These are phyloP conservation scores for Candida peoriensis DNA, from an alignment of 805 yeast species.

Conservation along the genomic window DNA sequence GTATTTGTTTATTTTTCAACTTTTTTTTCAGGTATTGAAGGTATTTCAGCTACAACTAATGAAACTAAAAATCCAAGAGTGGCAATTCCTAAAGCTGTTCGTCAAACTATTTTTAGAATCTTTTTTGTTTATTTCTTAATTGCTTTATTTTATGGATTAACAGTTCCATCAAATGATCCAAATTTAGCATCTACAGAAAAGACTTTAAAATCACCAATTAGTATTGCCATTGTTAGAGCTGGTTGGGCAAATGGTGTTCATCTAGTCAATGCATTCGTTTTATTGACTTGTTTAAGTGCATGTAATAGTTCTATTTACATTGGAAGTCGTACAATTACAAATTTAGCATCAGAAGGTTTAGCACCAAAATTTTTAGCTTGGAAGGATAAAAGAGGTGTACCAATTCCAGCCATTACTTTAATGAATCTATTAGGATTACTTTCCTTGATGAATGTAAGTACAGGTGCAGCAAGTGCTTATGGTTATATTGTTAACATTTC, in stretches of 20 bases:
- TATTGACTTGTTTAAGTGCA: conserved; percentile 63
- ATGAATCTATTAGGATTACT: conserved; percentile 59
- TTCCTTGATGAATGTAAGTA: conserved; percentile 53
- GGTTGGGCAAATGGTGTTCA: conserved; percentile 64
- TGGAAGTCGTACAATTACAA: conserved; percentile 63
- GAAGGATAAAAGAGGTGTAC: conserved; percentile 57
- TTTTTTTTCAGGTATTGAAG: conserved; percentile 75
- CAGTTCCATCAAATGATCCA: conserved; percentile 63
- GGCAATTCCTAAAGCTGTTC: conserved; percentile 67
- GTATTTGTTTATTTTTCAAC: conserved; percentile 68
- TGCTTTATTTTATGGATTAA: conserved; percentile 60
- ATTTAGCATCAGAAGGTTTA: conserved; percentile 54
- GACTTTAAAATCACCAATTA: conserved; percentile 61
- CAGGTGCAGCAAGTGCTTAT: conserved; percentile 55
- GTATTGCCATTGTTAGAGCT: conserved; percentile 62
- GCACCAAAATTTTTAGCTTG: conserved; percentile 52
- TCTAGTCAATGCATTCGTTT: conserved; percentile 66
- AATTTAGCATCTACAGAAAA: conserved; percentile 31
- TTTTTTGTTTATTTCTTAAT: conserved; percentile 57
- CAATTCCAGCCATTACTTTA: conserved; percentile 51
- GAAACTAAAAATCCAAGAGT: conserved; percentile 67
- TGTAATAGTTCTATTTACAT: conserved; percentile 65
- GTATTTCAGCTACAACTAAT: conserved; percentile 70
- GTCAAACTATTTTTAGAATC: conserved; percentile 60
- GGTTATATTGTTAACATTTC: conserved; percentile 68